These are phyloP conservation scores for Globisporangium alternatum DNA, from an alignment of 352 stramenopile species.

Conservation along the genomic window DNA sequence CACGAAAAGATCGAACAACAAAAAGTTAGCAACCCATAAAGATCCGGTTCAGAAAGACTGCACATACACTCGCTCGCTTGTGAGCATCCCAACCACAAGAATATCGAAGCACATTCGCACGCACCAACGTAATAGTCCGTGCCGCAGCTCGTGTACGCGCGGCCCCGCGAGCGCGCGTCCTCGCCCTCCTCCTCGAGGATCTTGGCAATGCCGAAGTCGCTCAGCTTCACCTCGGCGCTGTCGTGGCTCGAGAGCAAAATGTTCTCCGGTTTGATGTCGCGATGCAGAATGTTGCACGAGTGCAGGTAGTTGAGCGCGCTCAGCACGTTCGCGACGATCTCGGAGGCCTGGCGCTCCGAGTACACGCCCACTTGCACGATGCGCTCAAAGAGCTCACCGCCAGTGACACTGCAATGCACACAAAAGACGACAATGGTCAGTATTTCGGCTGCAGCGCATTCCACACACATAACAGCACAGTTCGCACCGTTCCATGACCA, in stretches of 20 bases:
- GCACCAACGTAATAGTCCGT: conserved; percentile 86
- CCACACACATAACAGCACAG: not conserved
- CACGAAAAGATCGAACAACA: not conserved
- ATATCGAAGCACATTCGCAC: conserved; percentile 6
- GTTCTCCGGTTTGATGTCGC: conserved; percentile 85
- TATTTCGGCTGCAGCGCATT: not conserved
- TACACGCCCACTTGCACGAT: conserved; percentile 82
- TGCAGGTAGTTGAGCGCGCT: conserved; percentile 73
- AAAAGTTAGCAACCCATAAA: not conserved
- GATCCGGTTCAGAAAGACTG: conserved; percentile 4
- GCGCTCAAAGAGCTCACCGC: conserved; percentile 80
- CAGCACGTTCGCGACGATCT: conserved; percentile 74
- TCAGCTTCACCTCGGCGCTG: conserved; percentile 76
- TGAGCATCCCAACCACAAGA: not conserved
- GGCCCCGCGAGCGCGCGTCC: conserved; percentile 54
- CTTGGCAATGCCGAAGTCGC: conserved; percentile 84
- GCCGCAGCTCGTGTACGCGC: conserved; percentile 85
- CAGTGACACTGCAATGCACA: conserved; percentile 52
- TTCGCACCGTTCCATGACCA: conserved; percentile 82
- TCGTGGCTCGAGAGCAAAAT: conserved; percentile 73
- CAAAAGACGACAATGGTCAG: not conserved
- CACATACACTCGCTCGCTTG: not conserved
- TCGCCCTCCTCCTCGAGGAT: conserved; percentile 81
- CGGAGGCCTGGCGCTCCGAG: conserved; percentile 72
- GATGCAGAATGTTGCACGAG: conserved; percentile 78